A percentile compares a stretch with the other conserved stretches of the same genome.
phyloP scores from a whole-genome alignment of 2,329 filamentous ascomycete species.

The Gnomoniopsis sp. region DNA sequence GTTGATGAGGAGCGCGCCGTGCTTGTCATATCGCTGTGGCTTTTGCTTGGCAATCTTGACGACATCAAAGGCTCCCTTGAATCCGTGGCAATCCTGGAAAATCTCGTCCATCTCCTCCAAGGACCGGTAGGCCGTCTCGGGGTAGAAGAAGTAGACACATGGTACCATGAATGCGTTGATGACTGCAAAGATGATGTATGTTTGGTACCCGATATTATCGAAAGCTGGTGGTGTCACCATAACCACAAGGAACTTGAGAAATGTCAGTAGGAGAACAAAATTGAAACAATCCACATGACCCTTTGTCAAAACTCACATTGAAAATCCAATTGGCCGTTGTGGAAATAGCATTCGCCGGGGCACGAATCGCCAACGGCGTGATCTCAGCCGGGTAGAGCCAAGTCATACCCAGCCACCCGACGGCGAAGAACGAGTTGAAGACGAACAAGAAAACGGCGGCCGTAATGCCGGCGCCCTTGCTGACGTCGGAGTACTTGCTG shows the following conservation, averaged over 20 bases:
- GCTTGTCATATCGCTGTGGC: slow-evolving; percentile 55
- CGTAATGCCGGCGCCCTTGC: slow-evolving; percentile 26
- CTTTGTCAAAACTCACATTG: slow-evolving; percentile 2
- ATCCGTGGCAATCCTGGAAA: slow-evolving; percentile 53
- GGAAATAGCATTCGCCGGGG: slow-evolving; percentile 50
- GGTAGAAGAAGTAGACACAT: slow-evolving; percentile 59
- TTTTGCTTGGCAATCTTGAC: slow-evolving; percentile 42
- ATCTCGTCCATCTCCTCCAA: slow-evolving; percentile 66
- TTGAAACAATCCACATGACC: neutral
- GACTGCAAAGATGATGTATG: slow-evolving; percentile 64
- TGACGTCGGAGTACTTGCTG: slow-evolving; percentile 28
- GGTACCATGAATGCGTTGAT: slow-evolving; percentile 61
- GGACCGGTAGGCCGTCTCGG: slow-evolving; percentile 60
- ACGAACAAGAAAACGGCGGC: slow-evolving; percentile 43
- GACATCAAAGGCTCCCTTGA: slow-evolving; percentile 36
- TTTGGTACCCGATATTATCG: slow-evolving; percentile 54
- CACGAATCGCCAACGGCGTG: slow-evolving; percentile 47
- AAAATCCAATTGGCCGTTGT: slow-evolving; percentile 15
- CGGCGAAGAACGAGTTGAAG: slow-evolving; percentile 51
- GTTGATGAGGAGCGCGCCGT: slow-evolving; percentile 53
- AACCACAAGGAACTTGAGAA: slow-evolving; percentile 61
- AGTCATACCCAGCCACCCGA: slow-evolving; percentile 51
- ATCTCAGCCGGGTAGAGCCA: slow-evolving; percentile 61
- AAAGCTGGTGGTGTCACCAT: slow-evolving; percentile 61
- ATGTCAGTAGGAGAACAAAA: slow-evolving; percentile 26